Conservation (phyloP, 2,329 filamentous ascomycete species). For the Alternaria gaisen region DNA sequence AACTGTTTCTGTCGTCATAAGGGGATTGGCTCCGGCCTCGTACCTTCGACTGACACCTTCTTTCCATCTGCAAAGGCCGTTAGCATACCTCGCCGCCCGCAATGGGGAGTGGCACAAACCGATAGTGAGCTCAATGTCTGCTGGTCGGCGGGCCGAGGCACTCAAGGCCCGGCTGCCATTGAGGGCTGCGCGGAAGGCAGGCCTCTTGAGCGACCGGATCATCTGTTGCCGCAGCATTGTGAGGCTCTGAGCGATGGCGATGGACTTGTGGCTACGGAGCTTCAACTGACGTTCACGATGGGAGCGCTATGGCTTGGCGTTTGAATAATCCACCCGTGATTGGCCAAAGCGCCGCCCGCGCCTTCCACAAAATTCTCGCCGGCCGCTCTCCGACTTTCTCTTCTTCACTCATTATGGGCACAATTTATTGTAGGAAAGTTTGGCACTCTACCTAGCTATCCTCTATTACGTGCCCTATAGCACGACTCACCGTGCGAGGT, state of each 20-base stretch:
- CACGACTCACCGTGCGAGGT: slow-evolving; percentile 63
- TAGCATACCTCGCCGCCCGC: slow-evolving; percentile 39
- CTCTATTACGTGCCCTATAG: slow-evolving; percentile 72
- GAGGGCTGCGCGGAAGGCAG: slow-evolving; percentile 61
- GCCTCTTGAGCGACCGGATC: slow-evolving; percentile 68
- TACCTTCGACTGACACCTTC: slow-evolving; percentile 98
- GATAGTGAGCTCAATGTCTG: slow-evolving; percentile 96
- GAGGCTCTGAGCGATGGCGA: slow-evolving; percentile 44
- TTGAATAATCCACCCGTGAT: slow-evolving; percentile 41
- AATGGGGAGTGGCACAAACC: slow-evolving; percentile 65
- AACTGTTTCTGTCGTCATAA: slow-evolving; percentile 25
- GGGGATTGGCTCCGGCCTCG: slow-evolving; percentile 16
- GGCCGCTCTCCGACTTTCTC: slow-evolving; percentile 36
- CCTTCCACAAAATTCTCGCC: slow-evolving; percentile 39
- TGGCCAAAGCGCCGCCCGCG: slow-evolving; percentile 36
- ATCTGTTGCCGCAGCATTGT: slow-evolving; percentile 72
- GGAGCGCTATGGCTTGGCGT: slow-evolving; percentile 26
- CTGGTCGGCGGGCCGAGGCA: slow-evolving; percentile 78
- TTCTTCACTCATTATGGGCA: slow-evolving; percentile 67
- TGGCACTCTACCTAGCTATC: slow-evolving; percentile 61
- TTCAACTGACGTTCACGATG: slow-evolving; percentile 37
- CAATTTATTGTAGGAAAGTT: slow-evolving; percentile 72
- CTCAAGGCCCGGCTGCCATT: slow-evolving; percentile 80
- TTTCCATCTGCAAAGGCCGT: slow-evolving; percentile 78
- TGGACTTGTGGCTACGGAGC: slow-evolving; percentile 34